Evolutionary conservation across 208 protist genomes (phyloP), one percentile per base, ranked within the genome.

Genomic region (Histomonas meleagridis): DNA sequence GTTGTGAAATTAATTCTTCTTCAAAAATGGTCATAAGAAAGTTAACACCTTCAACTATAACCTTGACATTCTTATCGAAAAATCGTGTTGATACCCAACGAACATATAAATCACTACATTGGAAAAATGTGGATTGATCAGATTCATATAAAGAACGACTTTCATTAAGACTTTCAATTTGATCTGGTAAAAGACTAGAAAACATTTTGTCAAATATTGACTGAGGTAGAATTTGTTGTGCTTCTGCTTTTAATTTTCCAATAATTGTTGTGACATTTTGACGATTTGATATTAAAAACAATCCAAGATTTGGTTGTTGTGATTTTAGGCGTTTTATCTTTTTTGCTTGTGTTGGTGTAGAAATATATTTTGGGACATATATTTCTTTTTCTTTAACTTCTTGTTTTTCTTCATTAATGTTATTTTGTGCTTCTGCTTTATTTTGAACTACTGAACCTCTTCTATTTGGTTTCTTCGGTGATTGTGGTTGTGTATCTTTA

Each of bases 31-130:
- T 86, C 12, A 48, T 51, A 1, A 55, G 32, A 46, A 86, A 86
- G 10, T 55, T 14, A 35, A 86, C 4, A 26, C 76, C 76, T n/a
- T 86, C 76, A 21, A 43, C 12, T 38, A 86, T 46, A 86, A 86
- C 46, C 38, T 86, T 86, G 46, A 55, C 38, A n/a, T 55, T 86
- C 16, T 86, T 86, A 18, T 86, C 76, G 55, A 86, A 86, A 3
- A 86, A 55, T 28, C 38, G 51, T 2, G 26, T 55, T 10, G 46
- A 26, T 7, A 86, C 5, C 76, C 76, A 86, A 57, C 76, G 7
- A 14, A 86, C 18, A 48, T 55, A 38, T 18, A 86, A 57, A 86
- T 86, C 76, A n/a, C 40, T 51, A 10, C 46, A 55, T 3, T 43
- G 32, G 26, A 28, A 51, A 86, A 86, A 46, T 21, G 12, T 18